These are phyloP conservation scores for Colletotrichum tamarilloi DNA, from an alignment of 2,329 filamentous ascomycete genomes.

Conservation along the genomic window DNA sequence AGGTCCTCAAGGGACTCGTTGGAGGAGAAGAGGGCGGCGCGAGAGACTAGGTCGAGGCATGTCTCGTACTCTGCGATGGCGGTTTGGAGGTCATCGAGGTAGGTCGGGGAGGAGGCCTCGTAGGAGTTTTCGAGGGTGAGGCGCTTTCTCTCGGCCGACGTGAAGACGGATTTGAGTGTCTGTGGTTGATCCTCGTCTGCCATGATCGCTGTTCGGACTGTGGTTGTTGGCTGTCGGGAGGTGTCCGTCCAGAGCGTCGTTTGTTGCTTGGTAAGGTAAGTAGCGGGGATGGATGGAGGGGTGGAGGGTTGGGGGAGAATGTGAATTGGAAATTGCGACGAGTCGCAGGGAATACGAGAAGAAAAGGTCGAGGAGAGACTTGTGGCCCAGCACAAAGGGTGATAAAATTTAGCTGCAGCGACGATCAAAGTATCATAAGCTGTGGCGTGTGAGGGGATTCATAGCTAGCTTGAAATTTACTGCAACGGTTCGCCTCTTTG, in stretches of 20 bases:
- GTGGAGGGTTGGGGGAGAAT: not conserved
- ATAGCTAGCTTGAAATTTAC: not conserved
- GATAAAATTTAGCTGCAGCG: not conserved
- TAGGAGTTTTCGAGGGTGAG: conserved; percentile 70
- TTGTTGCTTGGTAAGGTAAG: not conserved
- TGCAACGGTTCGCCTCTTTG: not conserved
- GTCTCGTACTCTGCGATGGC: conserved; percentile 79
- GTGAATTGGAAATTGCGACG: not conserved
- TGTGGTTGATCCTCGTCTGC: conserved; percentile 55
- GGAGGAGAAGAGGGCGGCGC: conserved; percentile 85
- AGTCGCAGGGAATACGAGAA: not conserved
- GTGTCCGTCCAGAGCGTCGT: not conserved
- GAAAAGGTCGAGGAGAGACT: not conserved
- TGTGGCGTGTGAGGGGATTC: not conserved
- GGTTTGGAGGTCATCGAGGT: conserved; percentile 73
- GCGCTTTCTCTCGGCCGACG: conserved; percentile 63
- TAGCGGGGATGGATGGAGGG: not conserved
- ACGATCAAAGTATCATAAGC: conserved; percentile 1
- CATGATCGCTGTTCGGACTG: conserved; percentile 40
- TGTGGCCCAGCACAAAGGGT: not conserved
- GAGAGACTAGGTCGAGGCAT: conserved; percentile 75
- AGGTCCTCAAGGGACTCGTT: conserved; percentile 93
- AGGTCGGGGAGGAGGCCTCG: conserved; percentile 71
- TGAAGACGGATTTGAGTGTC: conserved; percentile 62
- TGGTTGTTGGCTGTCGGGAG: not conserved